These are phyloP conservation scores for Tremellales sp. DNA, from an alignment of 1,284 basidiomycete genomes.

Conservation along the genomic window DNA sequence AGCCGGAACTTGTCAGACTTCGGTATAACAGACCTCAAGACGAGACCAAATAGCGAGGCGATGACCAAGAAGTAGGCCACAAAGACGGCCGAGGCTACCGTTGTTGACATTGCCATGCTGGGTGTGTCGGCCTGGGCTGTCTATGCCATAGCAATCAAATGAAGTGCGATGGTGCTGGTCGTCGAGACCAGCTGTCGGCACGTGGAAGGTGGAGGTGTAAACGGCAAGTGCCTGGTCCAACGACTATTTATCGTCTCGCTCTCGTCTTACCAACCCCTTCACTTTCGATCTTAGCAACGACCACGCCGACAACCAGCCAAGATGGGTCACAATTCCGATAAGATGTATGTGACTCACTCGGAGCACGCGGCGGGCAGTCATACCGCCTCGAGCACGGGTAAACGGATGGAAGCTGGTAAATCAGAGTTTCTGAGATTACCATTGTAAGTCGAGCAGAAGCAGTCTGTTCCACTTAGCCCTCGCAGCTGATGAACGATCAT, in stretches of 20 bases:
- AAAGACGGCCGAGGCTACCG: constrained; percentile 51
- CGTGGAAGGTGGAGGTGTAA: neutral
- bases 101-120: neutral
- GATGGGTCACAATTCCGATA: constrained; percentile 49
- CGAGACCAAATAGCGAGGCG: constrained; percentile 46
- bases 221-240: neutral
- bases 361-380: constrained; percentile 47
- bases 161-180: neutral
- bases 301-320: constrained; percentile 9
- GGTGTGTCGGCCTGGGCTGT: neutral
- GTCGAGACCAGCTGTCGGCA: too few species aligned
- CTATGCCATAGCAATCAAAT: neutral
- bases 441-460: constrained; percentile 38
- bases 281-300: neutral
- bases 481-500: neutral
- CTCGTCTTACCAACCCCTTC: neutral
- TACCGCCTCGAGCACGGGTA: constrained; percentile 44
- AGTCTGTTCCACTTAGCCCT: too few species aligned
- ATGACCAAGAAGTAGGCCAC: constrained; percentile 55
- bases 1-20: constrained; percentile 14
- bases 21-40: constrained; percentile 44
- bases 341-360: constrained; percentile 48
- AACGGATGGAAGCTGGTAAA: constrained; percentile 34
- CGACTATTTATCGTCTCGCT: neutral
- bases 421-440: constrained; percentile 45